phyloP scores from a whole-genome alignment of 768 basidiomycete genomes.

The Amanita inopinata region DNA sequence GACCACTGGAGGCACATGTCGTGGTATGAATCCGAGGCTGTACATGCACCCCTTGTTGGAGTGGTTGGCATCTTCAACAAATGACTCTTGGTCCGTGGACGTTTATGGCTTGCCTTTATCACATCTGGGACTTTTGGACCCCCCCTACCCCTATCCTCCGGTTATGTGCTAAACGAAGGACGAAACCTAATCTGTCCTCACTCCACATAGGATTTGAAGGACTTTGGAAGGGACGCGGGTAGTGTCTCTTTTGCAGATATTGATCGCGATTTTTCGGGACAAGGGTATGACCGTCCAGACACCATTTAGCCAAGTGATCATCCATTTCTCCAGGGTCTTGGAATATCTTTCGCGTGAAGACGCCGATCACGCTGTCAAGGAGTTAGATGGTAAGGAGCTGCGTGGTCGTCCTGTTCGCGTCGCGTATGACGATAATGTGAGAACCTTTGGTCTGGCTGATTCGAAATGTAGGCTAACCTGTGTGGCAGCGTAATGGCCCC shows the following conservation, averaged over 20 bases:
- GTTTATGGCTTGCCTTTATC: constrained; percentile 5
- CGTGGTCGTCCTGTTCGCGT: constrained; percentile 78
- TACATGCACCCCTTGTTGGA: constrained; percentile 4
- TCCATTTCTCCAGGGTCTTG: constrained; percentile 50
- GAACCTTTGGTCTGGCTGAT: constrained; percentile 15
- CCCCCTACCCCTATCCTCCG: constrained; percentile 15
- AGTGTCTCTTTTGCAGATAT: constrained; percentile 93
- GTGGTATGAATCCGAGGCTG: constrained; percentile 6
- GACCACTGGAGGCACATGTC: constrained; percentile 9
- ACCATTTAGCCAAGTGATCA: background rate
- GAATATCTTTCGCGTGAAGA: constrained; percentile 87
- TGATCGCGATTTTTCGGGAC: constrained; percentile 74
- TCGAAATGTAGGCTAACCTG: constrained; percentile 8
- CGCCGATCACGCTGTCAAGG: constrained; percentile 87
- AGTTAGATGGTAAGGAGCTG: constrained; percentile 79
- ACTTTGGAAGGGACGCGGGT: constrained; percentile 91
- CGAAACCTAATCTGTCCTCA: constrained; percentile 34
- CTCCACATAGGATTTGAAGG: constrained; percentile 84
- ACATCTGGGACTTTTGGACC: constrained; percentile 12
- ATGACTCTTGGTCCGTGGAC: constrained; percentile 6
- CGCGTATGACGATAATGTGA: constrained; percentile 49
- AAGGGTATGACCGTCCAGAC: constrained; percentile 76
- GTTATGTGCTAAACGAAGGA: constrained; percentile 23
- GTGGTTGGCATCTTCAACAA: constrained; percentile 8
- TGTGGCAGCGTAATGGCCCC: constrained; percentile 46